phyloP scores from a whole-genome alignment of 176 grass and related monocot genomes.

The Triticum urartu region DNA sequence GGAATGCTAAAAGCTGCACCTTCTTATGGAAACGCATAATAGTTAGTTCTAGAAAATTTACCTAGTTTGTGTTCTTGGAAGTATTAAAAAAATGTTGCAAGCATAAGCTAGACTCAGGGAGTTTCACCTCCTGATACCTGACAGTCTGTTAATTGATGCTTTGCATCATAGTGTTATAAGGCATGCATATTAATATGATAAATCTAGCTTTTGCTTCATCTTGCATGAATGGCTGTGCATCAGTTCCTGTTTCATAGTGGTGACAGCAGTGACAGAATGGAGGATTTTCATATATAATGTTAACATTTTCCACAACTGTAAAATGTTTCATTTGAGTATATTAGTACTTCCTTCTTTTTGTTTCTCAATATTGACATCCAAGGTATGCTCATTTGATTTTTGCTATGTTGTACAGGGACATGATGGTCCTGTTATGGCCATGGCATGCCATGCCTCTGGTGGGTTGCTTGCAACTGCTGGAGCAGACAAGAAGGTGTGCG shows the following conservation, averaged over 20 bases:
- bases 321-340: neutral
- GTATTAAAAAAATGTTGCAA: neutral
- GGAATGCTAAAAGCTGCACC: neutral
- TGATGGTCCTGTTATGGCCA: constrained; percentile 91
- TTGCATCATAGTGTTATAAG: neutral
- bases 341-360: neutral
- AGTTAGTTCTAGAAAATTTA: neutral
- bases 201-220: neutral
- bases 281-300: neutral
- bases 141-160: neutral
- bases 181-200: neutral
- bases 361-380: neutral
- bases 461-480: constrained; percentile 93
- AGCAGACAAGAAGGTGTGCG: constrained; percentile 83
- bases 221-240: neutral
- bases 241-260: neutral
- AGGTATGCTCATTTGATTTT: constrained; percentile 18
- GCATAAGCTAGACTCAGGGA: neutral
- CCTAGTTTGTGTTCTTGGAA: neutral
- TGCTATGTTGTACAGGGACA: constrained; percentile 62
- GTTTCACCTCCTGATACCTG: neutral
- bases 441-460: constrained; percentile 91
- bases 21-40: neutral
- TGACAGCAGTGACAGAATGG: neutral
- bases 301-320: neutral